Evolutionary conservation across 2,329 filamentous ascomycete genomes (phyloP), one percentile per base, ranked within the genome.

Genomic region (Cryphonectria japonica): DNA sequence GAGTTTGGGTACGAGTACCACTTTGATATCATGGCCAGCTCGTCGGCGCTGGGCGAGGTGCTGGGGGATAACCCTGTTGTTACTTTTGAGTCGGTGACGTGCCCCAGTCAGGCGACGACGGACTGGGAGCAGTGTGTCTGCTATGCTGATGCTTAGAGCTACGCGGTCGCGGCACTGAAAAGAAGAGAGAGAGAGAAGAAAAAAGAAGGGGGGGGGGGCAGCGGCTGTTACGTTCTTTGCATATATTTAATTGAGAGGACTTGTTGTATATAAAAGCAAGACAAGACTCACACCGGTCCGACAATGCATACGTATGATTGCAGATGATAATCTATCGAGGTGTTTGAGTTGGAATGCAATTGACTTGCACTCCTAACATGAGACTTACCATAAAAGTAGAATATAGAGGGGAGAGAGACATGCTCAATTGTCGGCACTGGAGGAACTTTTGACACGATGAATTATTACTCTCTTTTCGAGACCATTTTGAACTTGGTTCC

Each of bases 11-110:
- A 77, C 72, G 73, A 72, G 62, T 80, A 80, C 68, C 79, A 80
- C 73, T 81, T 81, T 68, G 79, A 81, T 73, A 80, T 81, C 69
- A 79, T 78, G 76, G 76, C 79, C 26, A 43, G 76, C 72, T 77
- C 72, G 9, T 73, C 75, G 62, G 71, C 80, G 11, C 77, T 80
- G 66, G 78, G 77, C 2, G 73, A 76, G 67, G 71, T 80, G 9
- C 76, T 80, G 62, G 79, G 78, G 11, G 77, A 80, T 63, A 81
- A 81, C 67, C 72, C 75, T 0, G 75, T 81, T 2, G 79, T 80
- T 54, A 69, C 79, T 59, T 80, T 81, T 61, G 75, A 78, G 74
- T 67, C 75, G 22, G 76, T 80, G 3, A 61, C 70, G 3, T 81
- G 79, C 67, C 80, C 79, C 0, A 71, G 72, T 26, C 71, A 72